These are phyloP conservation scores for Linnemannia schmuckeri DNA, from an alignment of 192 early-diverging fungal species.

Conservation along the genomic window DNA sequence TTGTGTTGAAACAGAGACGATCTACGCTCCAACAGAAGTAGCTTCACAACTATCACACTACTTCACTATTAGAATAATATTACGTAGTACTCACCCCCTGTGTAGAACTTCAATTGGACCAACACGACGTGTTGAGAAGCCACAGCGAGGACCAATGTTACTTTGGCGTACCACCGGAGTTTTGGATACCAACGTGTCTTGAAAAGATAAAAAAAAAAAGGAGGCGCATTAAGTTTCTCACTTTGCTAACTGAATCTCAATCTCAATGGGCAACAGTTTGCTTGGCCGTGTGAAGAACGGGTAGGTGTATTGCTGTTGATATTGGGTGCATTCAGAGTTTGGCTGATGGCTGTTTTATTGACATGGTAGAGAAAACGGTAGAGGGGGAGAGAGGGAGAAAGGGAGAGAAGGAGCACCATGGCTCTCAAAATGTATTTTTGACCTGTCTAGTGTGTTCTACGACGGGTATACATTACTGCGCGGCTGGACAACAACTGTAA, in stretches of 20 bases:
- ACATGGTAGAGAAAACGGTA: neutral
- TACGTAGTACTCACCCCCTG: no score
- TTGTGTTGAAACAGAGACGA: no score
- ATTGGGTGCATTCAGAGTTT: neutral
- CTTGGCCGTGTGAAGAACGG: neutral
- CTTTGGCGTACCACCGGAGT: no score
- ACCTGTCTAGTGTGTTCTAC: neutral
- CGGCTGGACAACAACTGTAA: neutral
- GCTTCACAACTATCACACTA: no score
- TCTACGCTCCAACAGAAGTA: no score
- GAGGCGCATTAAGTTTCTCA: neutral
- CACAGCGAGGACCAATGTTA: no score
- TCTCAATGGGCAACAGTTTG: neutral
- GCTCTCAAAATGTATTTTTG: constrained; percentile 11
- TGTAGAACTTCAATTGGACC: no score
- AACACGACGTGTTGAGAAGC: no score
- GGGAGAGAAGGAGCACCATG: neutral
- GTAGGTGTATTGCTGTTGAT: neutral
- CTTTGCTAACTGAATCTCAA: neutral
- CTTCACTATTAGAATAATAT: no score
- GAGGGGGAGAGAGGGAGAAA: neutral
- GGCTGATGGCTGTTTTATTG: neutral
- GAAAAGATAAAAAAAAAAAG: no score
- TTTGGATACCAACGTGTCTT: no score
- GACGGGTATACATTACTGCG: constrained; percentile 9